Evolutionary conservation across 352 stramenopile species (phyloP).

Genomic region (Globisporangium parvum): DNA sequence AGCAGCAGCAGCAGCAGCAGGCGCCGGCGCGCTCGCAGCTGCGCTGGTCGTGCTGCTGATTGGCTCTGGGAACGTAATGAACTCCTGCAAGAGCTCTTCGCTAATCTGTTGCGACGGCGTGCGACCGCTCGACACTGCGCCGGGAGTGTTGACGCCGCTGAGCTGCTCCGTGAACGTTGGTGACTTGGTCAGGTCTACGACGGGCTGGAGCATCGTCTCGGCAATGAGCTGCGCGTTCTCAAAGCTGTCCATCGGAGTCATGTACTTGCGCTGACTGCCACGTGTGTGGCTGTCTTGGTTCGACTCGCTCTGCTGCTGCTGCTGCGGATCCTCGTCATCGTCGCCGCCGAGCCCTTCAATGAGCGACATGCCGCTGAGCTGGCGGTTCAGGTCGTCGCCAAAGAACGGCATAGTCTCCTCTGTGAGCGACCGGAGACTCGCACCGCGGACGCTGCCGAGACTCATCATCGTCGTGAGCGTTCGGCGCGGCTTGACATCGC

Average conservation of each 20-base stretch:
- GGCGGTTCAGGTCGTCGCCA: conserved; percentile 41
- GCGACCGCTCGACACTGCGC: conserved; percentile 14
- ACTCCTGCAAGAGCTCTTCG: conserved; percentile 26
- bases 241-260: conserved; percentile 23
- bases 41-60: conserved; percentile 22
- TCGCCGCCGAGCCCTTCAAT: conserved; percentile 13
- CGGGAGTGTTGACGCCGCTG: conserved; percentile 9
- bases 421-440: conserved; percentile 45
- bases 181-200: conserved; percentile 23
- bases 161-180: conserved; percentile 27
- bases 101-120: conserved; percentile 9
- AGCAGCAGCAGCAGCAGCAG: conserved; percentile 11
- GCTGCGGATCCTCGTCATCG: conserved; percentile 1
- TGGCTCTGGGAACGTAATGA: conserved; percentile 30
- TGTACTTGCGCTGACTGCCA: conserved; percentile 4
- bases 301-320: conserved; percentile 1
- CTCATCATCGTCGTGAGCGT: conserved; percentile 46
- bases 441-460: conserved; percentile 44
- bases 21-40: conserved; percentile 3
- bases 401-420: conserved; percentile 45
- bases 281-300: neutral
- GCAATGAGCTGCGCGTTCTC: conserved; percentile 23
- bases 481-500: conserved; percentile 9
- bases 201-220: conserved; percentile 23
- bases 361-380: conserved; percentile 46